Percentiles rank a stretch among this genome's conserved stretches.
phyloP scores from a whole-genome alignment of 768 basidiomycete genomes.

The Sporobolomyces roseus region DNA sequence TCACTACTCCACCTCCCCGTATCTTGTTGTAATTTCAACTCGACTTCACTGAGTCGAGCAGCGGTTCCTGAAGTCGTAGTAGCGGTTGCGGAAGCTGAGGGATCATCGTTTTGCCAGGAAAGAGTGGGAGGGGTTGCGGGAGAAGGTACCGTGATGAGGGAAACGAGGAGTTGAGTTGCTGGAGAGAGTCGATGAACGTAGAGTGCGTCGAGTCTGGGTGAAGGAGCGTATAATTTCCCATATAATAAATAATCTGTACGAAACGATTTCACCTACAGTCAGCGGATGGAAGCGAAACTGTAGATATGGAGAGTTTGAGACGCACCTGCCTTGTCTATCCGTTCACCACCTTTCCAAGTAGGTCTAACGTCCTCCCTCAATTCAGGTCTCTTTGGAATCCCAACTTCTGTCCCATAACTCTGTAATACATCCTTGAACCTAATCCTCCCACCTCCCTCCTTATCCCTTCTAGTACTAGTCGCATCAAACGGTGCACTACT shows the following conservation, averaged over 20 bases:
- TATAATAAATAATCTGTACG: slow-evolving; percentile 82
- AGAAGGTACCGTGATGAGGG: slow-evolving; percentile 68
- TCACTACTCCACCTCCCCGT: slow-evolving; percentile 88
- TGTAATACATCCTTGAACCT: slow-evolving; percentile 85
- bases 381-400: slow-evolving; percentile 74
- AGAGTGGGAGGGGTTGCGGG: slow-evolving; percentile 27
- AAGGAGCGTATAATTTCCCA: slow-evolving; percentile 84
- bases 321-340: slow-evolving; percentile 71
- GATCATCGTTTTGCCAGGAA: slow-evolving; percentile 32
- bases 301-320: neutral
- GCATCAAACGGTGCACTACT: slow-evolving; percentile 72
- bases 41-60: slow-evolving; percentile 52
- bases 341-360: slow-evolving; percentile 68
- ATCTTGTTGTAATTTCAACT: slow-evolving; percentile 86
- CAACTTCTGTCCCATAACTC: slow-evolving; percentile 70
- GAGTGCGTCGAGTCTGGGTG: slow-evolving; percentile 79
- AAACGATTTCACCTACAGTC: neutral
- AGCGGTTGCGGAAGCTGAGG: slow-evolving; percentile 49
- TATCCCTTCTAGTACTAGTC: slow-evolving; percentile 43
- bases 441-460: slow-evolving; percentile 65
- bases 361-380: slow-evolving; percentile 63
- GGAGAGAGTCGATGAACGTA: slow-evolving; percentile 76
- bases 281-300: neutral
- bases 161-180: slow-evolving; percentile 74
- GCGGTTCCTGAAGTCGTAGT: slow-evolving; percentile 52